Percentiles rank a stretch among this genome's conserved stretches.
phyloP scores from a whole-genome alignment of 179 eudicot genomes.

The Beta macrorhiza region DNA sequence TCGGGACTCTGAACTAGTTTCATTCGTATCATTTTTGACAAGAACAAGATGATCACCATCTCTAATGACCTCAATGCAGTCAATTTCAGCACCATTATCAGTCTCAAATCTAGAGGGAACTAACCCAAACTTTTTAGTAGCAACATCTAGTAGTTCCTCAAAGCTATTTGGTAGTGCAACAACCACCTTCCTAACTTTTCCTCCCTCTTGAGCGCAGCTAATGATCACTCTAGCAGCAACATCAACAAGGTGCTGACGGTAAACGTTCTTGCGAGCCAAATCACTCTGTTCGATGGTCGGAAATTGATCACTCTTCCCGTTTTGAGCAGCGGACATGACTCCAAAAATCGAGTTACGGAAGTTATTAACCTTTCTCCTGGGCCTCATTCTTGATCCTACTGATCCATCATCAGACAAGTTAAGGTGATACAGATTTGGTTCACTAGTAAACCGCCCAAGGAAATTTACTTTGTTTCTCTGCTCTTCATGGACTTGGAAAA shows the following conservation, averaged over 20 bases:
- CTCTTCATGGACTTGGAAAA: slow-evolving; percentile 26
- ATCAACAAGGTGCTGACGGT: not conserved
- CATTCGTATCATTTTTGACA: slow-evolving; percentile 6
- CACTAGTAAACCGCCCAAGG: slow-evolving; percentile 52
- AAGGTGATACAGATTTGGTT: slow-evolving; percentile 37
- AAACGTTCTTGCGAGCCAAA: not conserved
- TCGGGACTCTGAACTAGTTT: not conserved
- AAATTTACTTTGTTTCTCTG: slow-evolving; percentile 28
- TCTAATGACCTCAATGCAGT: slow-evolving; percentile 61
- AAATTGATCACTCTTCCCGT: slow-evolving; percentile 29
- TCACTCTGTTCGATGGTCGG: slow-evolving; percentile 19
- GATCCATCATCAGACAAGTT: slow-evolving; percentile 25
- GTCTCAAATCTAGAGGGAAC: slow-evolving; percentile 38
- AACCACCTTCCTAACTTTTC: slow-evolving; percentile 50
- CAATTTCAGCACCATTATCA: slow-evolving; percentile 66
- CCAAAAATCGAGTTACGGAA: slow-evolving; percentile 73
- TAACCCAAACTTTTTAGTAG: slow-evolving; percentile 56
- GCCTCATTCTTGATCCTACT: slow-evolving; percentile 23
- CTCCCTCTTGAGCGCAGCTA: slow-evolving; percentile 54
- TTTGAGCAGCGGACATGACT: slow-evolving; percentile 59
- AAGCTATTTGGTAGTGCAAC: slow-evolving; percentile 58
- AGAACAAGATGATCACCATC: slow-evolving; percentile 76
- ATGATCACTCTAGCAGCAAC: slow-evolving; percentile 49
- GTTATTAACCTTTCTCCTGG: slow-evolving; percentile 48
- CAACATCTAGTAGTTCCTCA: slow-evolving; percentile 48